A percentile compares a stretch with the other conserved stretches of the same genome.
Conservation (phyloP, 2,329 filamentous ascomycete species). For the Ophiognomonia clavigignenti-juglandacearum region DNA sequence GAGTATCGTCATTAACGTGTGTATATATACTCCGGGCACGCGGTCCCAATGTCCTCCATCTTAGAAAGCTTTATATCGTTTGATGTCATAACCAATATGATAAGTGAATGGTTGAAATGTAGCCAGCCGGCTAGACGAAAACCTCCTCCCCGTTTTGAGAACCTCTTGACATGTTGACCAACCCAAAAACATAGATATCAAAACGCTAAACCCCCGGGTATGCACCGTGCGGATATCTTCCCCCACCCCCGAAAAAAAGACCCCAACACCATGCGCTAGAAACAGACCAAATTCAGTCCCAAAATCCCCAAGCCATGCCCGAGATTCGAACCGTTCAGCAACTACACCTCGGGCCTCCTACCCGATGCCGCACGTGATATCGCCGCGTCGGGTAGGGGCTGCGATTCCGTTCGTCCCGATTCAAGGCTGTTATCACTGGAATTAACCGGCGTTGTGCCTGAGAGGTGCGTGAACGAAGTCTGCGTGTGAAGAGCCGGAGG, state of each 20-base stretch:
- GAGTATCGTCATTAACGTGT: too few species aligned
- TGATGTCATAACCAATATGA: too few species aligned
- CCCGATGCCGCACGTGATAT: background rate
- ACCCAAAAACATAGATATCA: background rate
- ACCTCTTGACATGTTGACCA: background rate
- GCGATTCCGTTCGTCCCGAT: too few species aligned
- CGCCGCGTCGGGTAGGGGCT: background rate
- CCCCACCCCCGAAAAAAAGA: background rate
- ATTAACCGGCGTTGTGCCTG: background rate
- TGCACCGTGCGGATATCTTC: background rate
- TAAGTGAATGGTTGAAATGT: too few species aligned
- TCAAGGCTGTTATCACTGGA: too few species aligned
- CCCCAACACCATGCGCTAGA: slow-evolving; percentile 10
- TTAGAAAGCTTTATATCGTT: too few species aligned
- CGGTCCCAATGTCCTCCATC: too few species aligned
- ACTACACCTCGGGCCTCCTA: background rate
- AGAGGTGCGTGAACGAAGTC: slow-evolving; percentile 1
- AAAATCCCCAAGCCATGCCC: too few species aligned
- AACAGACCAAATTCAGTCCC: background rate
- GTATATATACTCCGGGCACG: too few species aligned
- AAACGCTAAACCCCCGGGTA: background rate
- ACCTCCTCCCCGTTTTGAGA: background rate
- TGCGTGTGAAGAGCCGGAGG: slow-evolving; percentile 4
- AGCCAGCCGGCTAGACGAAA: too few species aligned
- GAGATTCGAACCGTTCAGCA: too few species aligned